Evolutionary conservation across 345 rosid genomes (phyloP).

Genomic region (Lumnitzera racemosa): DNA sequence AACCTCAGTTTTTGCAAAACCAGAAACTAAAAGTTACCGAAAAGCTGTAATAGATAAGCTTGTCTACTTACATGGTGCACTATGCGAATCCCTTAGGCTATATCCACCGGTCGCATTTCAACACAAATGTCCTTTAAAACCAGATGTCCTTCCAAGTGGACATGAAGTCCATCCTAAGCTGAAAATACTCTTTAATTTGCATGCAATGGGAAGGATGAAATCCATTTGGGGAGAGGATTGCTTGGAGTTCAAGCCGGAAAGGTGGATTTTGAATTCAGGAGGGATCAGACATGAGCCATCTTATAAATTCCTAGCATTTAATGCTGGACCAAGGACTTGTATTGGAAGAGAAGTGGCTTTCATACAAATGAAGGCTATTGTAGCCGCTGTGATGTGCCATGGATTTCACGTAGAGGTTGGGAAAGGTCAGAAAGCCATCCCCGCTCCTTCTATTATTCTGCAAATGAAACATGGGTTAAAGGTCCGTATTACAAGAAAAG

Average conservation of each 20-base stretch:
- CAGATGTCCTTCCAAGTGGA: slow-evolving; percentile 33
- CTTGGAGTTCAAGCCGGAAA: slow-evolving; percentile 32
- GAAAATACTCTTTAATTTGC: slow-evolving; percentile 13
- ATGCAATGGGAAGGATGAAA: slow-evolving; percentile 29
- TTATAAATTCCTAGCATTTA: slow-evolving; percentile 20
- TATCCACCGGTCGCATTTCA: slow-evolving; percentile 28
- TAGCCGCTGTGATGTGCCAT: slow-evolving; percentile 9
- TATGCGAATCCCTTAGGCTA: slow-evolving; percentile 28
- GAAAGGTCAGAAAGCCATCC: slow-evolving; percentile 17
- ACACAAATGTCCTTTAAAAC: slow-evolving; percentile 15
- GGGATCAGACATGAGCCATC: slow-evolving; percentile 26
- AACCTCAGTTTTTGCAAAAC: not conserved
- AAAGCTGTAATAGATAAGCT: slow-evolving; percentile 7
- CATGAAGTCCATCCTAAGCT: slow-evolving; percentile 13
- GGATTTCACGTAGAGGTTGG: slow-evolving; percentile 15
- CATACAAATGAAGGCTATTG: slow-evolving; percentile 20
- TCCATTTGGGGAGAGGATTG: slow-evolving; percentile 25
- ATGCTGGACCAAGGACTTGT: slow-evolving; percentile 31
- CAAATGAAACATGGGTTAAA: slow-evolving; percentile 27
- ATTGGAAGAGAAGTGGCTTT: slow-evolving; percentile 26
- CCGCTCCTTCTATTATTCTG: slow-evolving; percentile 16
- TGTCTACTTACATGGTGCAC: slow-evolving; percentile 28
- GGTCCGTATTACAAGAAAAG: slow-evolving; percentile 9
- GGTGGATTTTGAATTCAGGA: slow-evolving; percentile 22
- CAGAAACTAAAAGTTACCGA: slow-evolving; percentile 1